Percentiles rank a stretch among this genome's conserved stretches.
Evolutionary conservation across 306 rosid genomes (phyloP).

Genomic region (Glycine latifolia): DNA sequence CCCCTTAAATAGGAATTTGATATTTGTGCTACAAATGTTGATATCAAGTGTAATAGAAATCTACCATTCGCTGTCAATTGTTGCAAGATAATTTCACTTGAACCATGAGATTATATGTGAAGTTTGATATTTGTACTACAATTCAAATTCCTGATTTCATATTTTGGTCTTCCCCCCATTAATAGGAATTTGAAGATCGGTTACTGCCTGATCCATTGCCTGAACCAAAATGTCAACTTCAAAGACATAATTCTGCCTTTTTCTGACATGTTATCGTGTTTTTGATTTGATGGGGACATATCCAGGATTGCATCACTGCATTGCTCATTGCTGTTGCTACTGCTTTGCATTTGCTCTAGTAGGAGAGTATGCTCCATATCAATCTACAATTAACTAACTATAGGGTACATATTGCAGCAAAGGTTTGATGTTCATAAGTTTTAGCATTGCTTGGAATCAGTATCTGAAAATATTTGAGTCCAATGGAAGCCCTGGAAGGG

Average conservation of each 20-base stretch:
- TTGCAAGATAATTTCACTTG: constrained; percentile 18
- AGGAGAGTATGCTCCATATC: constrained; percentile 36
- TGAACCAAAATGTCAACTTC: constrained; percentile 64
- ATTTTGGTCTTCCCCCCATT: not conserved
- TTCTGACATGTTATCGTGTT: constrained; percentile 50
- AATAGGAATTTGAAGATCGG: constrained; percentile 61
- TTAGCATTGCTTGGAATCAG: constrained; percentile 43
- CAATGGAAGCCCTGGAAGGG: constrained; percentile 15
- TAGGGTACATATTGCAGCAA: constrained; percentile 44
- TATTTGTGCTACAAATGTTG: too few species aligned
- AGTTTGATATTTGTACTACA: constrained; percentile 15
- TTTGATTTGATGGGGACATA: constrained; percentile 15
- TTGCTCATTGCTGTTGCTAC: constrained; percentile 21
- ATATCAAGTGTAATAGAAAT: not conserved
- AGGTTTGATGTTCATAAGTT: constrained; percentile 48
- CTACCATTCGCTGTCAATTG: constrained; percentile 3
- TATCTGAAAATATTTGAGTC: constrained; percentile 40
- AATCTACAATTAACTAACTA: constrained; percentile 47
- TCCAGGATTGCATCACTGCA: constrained; percentile 11
- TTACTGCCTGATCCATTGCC: constrained; percentile 36
- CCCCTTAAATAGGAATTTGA: constrained; percentile 61
- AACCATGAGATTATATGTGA: not conserved
- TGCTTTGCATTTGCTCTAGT: constrained; percentile 24
- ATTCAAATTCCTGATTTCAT: constrained; percentile 2
- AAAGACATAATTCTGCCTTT: constrained; percentile 65